These are phyloP conservation scores for Persicaria maculosa DNA, from an alignment of 148 eudicot species.

Conservation along the genomic window DNA sequence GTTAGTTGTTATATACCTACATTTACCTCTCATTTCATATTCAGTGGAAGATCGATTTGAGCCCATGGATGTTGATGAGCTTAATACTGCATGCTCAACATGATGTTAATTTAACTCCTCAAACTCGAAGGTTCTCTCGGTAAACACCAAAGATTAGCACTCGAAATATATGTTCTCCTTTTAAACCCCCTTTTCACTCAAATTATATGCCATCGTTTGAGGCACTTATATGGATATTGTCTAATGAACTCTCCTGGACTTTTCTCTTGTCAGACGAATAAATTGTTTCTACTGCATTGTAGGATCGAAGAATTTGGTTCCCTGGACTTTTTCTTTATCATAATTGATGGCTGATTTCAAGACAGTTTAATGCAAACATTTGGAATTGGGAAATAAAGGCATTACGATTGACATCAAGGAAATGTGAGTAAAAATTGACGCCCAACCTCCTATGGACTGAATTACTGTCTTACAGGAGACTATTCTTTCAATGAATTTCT, in stretches of 20 bases:
- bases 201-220: not conserved
- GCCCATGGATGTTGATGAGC: constrained; percentile 80
- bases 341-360: too few species aligned
- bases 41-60: constrained; percentile 36
- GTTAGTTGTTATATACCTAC: too few species aligned
- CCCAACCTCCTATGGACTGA: too few species aligned
- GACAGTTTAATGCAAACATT: too few species aligned
- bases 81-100: constrained; percentile 48
- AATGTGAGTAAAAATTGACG: too few species aligned
- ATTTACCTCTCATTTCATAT: not conserved
- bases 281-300: constrained; percentile 15
- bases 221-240: not conserved
- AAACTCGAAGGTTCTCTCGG: constrained; percentile 48
- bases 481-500: too few species aligned
- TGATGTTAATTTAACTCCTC: constrained; percentile 30
- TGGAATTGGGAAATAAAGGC: too few species aligned
- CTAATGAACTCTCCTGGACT: not conserved
- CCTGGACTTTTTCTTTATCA: too few species aligned
- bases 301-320: constrained; percentile 68
- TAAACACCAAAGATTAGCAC: not conserved
- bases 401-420: too few species aligned
- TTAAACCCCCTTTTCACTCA: not conserved
- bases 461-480: too few species aligned
- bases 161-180: not conserved
- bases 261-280: constrained; percentile 7